These are phyloP conservation scores for Aspergillus sp. DNA, from an alignment of 2,329 filamentous ascomycete genomes.

Conservation along the genomic window DNA sequence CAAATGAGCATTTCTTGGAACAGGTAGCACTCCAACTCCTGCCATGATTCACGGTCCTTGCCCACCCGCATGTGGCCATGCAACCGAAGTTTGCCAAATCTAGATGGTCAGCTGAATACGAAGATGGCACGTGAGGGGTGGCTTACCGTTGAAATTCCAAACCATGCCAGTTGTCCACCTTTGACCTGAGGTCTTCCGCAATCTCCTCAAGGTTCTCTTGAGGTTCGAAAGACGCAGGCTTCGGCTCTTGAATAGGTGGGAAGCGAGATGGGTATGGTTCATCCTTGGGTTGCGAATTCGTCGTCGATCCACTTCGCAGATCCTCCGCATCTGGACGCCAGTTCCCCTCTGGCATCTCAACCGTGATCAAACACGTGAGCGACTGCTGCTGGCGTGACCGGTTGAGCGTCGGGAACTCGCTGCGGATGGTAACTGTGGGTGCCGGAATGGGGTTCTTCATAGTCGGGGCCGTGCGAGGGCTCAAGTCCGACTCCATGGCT, in stretches of 20 bases:
- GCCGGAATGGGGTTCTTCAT: slow-evolving; percentile 85
- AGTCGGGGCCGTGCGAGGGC: slow-evolving; percentile 61
- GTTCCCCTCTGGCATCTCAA: slow-evolving; percentile 90
- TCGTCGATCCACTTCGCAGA: slow-evolving; percentile 56
- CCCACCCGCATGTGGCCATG: slow-evolving; percentile 90
- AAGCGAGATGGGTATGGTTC: slow-evolving; percentile 54
- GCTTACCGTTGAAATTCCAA: slow-evolving; percentile 78
- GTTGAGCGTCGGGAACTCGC: slow-evolving; percentile 93
- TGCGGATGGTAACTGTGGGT: slow-evolving; percentile 89
- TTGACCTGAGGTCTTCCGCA: slow-evolving; percentile 76
- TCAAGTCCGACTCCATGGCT: slow-evolving; percentile 85
- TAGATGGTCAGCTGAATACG: slow-evolving; percentile 32
- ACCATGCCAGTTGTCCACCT: slow-evolving; percentile 99
- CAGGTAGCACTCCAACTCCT: slow-evolving; percentile 94
- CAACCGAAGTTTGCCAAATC: slow-evolving; percentile 87
- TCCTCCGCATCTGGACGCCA: slow-evolving; percentile 87
- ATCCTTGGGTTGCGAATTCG: slow-evolving; percentile 46
- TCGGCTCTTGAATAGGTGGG: slow-evolving; percentile 48
- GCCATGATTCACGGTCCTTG: slow-evolving; percentile 95
- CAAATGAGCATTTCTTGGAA: slow-evolving; percentile 99
- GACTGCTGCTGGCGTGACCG: slow-evolving; percentile 92
- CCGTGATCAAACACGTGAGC: slow-evolving; percentile 87
- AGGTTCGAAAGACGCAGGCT: slow-evolving; percentile 71
- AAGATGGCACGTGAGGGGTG: not conserved
- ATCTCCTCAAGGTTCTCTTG: slow-evolving; percentile 77